Evolutionary conservation across 2,329 filamentous ascomycete genomes (phyloP).

Genomic region (Penicillium oxalicum): DNA sequence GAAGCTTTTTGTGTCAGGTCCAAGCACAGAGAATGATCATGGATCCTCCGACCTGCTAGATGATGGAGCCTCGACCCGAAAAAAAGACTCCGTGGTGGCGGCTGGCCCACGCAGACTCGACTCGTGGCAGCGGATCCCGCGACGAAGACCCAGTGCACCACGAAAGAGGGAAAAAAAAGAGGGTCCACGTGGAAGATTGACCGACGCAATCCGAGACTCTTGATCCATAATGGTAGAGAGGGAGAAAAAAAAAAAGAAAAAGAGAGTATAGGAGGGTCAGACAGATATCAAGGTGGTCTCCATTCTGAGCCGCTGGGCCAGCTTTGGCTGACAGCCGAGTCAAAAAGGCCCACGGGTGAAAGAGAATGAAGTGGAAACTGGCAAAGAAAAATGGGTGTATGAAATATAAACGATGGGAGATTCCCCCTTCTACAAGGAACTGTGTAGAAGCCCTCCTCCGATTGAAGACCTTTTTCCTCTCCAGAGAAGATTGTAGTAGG

Average conservation of each 20-base stretch:
- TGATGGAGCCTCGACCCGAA: no score
- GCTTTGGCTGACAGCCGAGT: neutral
- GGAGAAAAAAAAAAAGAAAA: no score
- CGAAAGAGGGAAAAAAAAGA: neutral
- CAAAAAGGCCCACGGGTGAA: constrained; percentile 4
- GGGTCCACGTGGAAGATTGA: neutral
- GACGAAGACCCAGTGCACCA: neutral
- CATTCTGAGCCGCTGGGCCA: constrained; percentile 7
- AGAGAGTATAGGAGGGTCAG: no score
- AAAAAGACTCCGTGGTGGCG: neutral
- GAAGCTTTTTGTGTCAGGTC: no score
- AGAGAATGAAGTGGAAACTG: neutral
- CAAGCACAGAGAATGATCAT: no score
- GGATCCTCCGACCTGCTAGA: no score
- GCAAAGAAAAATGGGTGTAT: neutral
- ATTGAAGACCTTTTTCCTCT: no score
- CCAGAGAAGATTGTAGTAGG: neutral
- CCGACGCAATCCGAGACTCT: constrained; percentile 8
- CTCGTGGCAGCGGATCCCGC: neutral
- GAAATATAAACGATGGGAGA: neutral
- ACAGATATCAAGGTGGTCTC: constrained; percentile 5
- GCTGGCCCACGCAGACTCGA: neutral
- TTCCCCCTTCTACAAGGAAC: neutral
- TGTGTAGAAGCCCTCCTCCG: neutral
- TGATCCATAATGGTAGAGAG: neutral